These are phyloP conservation scores for Leishmania mexicana DNA, from an alignment of 208 protist genomes.

Conservation along the genomic window DNA sequence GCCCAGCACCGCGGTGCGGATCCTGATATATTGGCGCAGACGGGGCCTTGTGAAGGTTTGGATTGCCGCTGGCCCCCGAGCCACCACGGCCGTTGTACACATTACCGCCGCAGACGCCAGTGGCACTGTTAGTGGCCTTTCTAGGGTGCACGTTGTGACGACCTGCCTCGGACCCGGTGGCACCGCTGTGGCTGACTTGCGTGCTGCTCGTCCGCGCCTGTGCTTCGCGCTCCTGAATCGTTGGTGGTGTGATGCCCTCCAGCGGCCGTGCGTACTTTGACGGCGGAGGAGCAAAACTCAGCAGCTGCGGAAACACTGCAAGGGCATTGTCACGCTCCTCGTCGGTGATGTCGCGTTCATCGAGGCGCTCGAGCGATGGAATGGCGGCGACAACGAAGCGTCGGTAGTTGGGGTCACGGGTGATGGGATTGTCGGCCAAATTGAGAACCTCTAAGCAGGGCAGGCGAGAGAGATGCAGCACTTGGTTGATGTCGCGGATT, in stretches of 20 bases:
- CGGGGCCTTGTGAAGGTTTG: constrained; percentile 14
- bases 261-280: constrained; percentile 67
- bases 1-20: neutral
- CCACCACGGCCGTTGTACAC: constrained; percentile 1
- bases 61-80: constrained; percentile 9
- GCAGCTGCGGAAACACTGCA: constrained; percentile 77
- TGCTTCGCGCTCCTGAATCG: constrained; percentile 26
- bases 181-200: neutral
- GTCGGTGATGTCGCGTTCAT: constrained; percentile 74
- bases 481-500: constrained; percentile 85
- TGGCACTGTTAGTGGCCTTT: neutral
- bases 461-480: constrained; percentile 81
- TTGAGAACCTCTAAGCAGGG: constrained; percentile 74
- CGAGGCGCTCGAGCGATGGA: constrained; percentile 63
- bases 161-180: neutral
- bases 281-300: constrained; percentile 69
- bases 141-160: neutral
- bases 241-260: constrained; percentile 32
- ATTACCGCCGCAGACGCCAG: neutral
- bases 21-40: constrained; percentile 8
- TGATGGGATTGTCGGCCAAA: constrained; percentile 87
- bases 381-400: constrained; percentile 88
- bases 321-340: constrained; percentile 69
- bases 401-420: constrained; percentile 86
- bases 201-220: constrained; percentile 12